Base-by-base conservation (phyloP, 495 filamentous ascomycete genomes). In the Echria macrotheca region DNA sequence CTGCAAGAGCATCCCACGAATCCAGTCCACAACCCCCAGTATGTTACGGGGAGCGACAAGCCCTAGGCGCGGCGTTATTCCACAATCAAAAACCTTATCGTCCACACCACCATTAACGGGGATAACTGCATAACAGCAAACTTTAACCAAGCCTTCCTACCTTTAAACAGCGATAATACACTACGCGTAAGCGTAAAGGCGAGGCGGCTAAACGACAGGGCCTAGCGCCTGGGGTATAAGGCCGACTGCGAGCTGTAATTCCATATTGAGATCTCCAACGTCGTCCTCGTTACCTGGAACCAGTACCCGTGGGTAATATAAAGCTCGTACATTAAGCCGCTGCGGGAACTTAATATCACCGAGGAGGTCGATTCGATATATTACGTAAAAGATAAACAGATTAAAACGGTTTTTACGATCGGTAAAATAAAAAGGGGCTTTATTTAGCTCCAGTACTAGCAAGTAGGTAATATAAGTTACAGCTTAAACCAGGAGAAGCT, bases 221-320 rank as follows among this genome's bases (percentile, higher is more conserved):
- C 12, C 11, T 61, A 52, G 58, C 39, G 47, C 39, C 18, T 55
- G 1, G 46, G 53, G 31, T 47, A 15, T 24, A 49, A 56, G 33
- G 52, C 48, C 21, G 58, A 61, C 47, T 44, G 44, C 26, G 47
- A 55, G 26, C 28, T 44, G 15, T 58, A 49, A 52, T 58, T 52
- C 23, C 42, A 59, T 43, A 47, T 47, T 11, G 59, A 59, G 24
- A 44, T 61, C 14, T 54, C 56, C 33, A 56, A 58, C 39, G 25
- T 61, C 18, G 49, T 55, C 4, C 55, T 61, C 23, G 40, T 55
- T 7, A 55, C 51, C 9, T 61, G 44, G 39, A 45, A 25, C 33
- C 36, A 43, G 22, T 47, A 51, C 36, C 57, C 54, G 26, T 3
- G 0, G 17, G 50, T 60, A 28, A 33, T 24, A 15, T 52, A 60